Base-by-base conservation (phyloP, 306 rosid species). In the Sindora glabra region DNA sequence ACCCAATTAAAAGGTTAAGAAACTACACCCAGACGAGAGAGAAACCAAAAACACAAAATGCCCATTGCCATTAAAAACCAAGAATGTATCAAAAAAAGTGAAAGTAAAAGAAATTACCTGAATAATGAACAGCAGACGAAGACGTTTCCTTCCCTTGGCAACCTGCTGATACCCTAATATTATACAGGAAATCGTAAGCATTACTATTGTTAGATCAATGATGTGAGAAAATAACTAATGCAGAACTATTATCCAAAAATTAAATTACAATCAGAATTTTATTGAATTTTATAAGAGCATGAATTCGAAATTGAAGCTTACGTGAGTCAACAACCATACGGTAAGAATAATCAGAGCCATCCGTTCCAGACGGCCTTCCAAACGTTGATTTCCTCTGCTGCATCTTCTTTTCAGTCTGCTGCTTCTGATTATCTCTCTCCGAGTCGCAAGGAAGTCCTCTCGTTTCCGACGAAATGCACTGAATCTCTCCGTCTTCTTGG, bases 311-410 rank as follows among this genome's bases (percentile, higher is more conserved):
- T 8, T 34, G 67, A 25, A 65, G 45, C 91, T 79, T 76, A 87
- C 97, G 83, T 68, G 97, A 87, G 70, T 81, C 96, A 62, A 91
- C 95, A 1, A 91, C 96, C 96, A 90, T 87, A 37, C 96, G 95
- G 75, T 67, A 83, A 40, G 84, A 78, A 59, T 67, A 87, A 77
- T 87, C 97, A 1, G 87, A 85, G 60, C 96, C 97, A 54, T 90
- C 96, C 5, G 97, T 87, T 68, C 97, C 97, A 26, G 85, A 76
- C 39, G 96, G 95, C 72, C 96, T 85, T 54, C 94, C 90, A 3
- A 57, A 73, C 2, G 81, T 57, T 3, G 81, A 38, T 56, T 60
- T 81, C 64, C 95, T 79, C 53, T 80, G 94, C 71, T 79, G 86
- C 94, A 80, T 89, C 71, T 68, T 77, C 41, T 24, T 29, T 6